Conservation (phyloP, 495 filamentous ascomycete species). For the Aspergillus panamensis region DNA sequence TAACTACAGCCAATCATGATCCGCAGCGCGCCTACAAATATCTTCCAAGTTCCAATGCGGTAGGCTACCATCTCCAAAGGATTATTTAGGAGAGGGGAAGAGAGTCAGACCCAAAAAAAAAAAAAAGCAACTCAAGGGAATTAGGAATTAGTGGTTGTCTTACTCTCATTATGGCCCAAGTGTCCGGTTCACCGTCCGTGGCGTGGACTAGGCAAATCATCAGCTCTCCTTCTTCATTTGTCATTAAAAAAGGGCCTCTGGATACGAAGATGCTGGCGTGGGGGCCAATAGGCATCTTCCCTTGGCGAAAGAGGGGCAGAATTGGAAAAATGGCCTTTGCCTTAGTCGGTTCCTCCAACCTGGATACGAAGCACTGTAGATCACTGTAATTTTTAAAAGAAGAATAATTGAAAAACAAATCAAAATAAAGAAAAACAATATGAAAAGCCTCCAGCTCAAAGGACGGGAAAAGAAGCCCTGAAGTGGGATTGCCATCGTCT, state of each 20-base stretch:
- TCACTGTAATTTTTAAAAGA: constrained; percentile 19
- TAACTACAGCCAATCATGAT: neutral
- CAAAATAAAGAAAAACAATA: neutral
- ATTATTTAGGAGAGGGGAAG: neutral
- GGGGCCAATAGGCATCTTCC: neutral
- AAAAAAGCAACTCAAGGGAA: neutral
- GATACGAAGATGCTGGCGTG: neutral
- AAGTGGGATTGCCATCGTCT: constrained; percentile 1
- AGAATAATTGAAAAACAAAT: neutral
- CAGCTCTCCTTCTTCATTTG: neutral
- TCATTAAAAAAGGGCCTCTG: neutral
- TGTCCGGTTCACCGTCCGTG: neutral
- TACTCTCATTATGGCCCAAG: neutral
- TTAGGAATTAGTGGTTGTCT: neutral
- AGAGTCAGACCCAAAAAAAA: neutral
- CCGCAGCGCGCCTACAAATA: neutral
- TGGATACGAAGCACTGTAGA: constrained; percentile 19
- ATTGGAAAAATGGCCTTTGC: neutral
- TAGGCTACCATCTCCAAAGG: neutral
- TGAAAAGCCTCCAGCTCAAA: neutral
- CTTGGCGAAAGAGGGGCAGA: neutral
- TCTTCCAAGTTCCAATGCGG: neutral
- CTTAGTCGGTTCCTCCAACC: neutral
- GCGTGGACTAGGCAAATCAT: neutral
- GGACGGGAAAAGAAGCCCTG: neutral